phyloP scores from a whole-genome alignment of 352 stramenopile species.

The Phytophthora kernoviae region DNA sequence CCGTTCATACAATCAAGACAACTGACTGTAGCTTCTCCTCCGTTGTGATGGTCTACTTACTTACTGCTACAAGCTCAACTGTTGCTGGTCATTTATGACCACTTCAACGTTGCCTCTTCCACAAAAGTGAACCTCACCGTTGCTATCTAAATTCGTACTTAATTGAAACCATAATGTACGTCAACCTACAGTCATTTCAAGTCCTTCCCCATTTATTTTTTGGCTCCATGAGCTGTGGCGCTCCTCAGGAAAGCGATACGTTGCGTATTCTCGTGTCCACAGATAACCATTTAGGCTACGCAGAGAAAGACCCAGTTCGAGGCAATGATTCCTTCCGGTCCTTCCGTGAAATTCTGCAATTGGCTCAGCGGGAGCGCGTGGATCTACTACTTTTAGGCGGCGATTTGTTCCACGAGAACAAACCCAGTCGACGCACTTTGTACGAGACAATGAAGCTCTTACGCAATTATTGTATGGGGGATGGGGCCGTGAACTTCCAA shows the following conservation, averaged over 20 bases:
- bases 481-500: conserved; percentile 84
- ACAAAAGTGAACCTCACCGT: no score
- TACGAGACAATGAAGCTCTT: conserved; percentile 98
- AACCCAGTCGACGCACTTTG: conserved; percentile 95
- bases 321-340: conserved; percentile 92
- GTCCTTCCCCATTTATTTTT: background rate
- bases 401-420: conserved; percentile 99
- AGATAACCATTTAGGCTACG: conserved; percentile 99
- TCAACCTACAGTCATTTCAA: conserved; percentile 1
- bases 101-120: no score
- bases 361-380: conserved; percentile 70
- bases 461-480: conserved; percentile 94
- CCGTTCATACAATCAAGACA: no score
- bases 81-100: no score
- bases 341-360: conserved; percentile 88
- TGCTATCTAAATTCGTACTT: background rate
- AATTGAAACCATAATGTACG: no score
- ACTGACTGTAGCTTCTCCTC: no score
- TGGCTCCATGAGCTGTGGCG: conserved; percentile 10
- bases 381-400: conserved; percentile 96
- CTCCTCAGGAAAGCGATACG: conserved; percentile 42
- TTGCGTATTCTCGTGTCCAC: conserved; percentile 95
- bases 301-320: conserved; percentile 96
- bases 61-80: no score
- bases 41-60: no score